These are phyloP conservation scores for Magnolia changhungtana DNA, from an alignment of 164 flowering plant genomes.

Conservation along the genomic window DNA sequence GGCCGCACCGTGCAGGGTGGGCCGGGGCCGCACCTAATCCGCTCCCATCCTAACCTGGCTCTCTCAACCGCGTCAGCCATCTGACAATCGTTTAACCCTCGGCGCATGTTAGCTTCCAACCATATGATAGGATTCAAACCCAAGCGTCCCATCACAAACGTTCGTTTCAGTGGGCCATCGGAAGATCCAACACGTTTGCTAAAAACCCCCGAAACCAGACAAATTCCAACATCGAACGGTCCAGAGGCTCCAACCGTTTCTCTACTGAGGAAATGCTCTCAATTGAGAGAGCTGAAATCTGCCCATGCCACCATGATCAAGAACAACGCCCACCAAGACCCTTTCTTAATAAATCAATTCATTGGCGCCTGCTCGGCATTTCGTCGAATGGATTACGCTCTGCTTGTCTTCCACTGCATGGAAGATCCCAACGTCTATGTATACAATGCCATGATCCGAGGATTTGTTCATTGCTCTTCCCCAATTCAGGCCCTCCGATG, in stretches of 20 bases:
- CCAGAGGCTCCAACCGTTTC: too few relatives aligned
- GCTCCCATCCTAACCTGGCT: too few relatives aligned
- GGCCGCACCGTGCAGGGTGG: fast-evolving
- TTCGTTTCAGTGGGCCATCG: too few relatives aligned
- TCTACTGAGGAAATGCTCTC: too few relatives aligned
- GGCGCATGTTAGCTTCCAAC: too few relatives aligned
- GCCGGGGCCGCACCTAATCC: too few relatives aligned
- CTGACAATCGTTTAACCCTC: too few relatives aligned
- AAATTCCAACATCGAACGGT: too few relatives aligned
- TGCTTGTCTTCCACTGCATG: slow-evolving; percentile 43
- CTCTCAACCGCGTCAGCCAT: too few relatives aligned
- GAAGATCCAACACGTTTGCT: not conserved
- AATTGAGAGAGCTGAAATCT: slow-evolving; percentile 40
- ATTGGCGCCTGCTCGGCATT: slow-evolving; percentile 42
- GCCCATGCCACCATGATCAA: slow-evolving; percentile 51
- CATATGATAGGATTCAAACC: too few relatives aligned
- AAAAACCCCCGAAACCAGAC: too few relatives aligned
- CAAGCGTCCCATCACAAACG: too few relatives aligned
- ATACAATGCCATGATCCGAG: slow-evolving; percentile 67
- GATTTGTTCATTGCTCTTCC: slow-evolving; percentile 30
- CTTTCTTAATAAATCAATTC: slow-evolving; percentile 58
- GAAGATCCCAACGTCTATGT: slow-evolving; percentile 62
- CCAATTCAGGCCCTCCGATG: slow-evolving; percentile 39
- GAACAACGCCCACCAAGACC: slow-evolving; percentile 39
- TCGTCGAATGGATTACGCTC: slow-evolving; percentile 36